These are phyloP conservation scores for Aegle marmelos DNA, from an alignment of 345 rosid species.

Conservation along the genomic window DNA sequence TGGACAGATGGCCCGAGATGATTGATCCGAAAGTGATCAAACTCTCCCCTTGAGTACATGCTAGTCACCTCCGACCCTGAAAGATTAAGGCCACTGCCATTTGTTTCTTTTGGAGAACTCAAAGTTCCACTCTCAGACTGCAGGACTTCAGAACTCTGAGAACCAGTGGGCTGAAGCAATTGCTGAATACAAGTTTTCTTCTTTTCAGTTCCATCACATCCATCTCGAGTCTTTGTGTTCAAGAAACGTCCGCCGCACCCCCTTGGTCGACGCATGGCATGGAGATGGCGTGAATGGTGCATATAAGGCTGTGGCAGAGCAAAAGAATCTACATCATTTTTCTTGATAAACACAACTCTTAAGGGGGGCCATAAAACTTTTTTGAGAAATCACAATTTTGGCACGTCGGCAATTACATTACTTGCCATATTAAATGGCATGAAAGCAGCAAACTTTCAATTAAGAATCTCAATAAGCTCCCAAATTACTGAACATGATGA, in stretches of 20 bases:
- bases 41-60: slow-evolving; percentile 42
- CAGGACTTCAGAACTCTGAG: slow-evolving; percentile 76
- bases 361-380: neutral
- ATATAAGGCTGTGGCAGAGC: slow-evolving; percentile 64
- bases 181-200: slow-evolving; percentile 25
- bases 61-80: slow-evolving; percentile 83
- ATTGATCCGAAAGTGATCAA: slow-evolving; percentile 31
- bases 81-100: slow-evolving; percentile 36
- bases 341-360: neutral
- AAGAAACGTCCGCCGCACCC: slow-evolving; percentile 97
- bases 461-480: neutral
- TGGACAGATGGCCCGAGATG: slow-evolving; percentile 39
- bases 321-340: neutral
- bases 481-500: neutral
- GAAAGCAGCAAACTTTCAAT: neutral
- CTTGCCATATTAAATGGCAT: neutral
- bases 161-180: slow-evolving; percentile 47
- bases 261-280: slow-evolving; percentile 96
- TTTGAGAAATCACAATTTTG: neutral
- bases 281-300: slow-evolving; percentile 92
- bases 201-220: slow-evolving; percentile 28
- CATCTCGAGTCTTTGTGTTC: slow-evolving; percentile 46
- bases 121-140: slow-evolving; percentile 65
- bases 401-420: neutral
- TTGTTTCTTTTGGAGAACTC: slow-evolving; percentile 56